Percentiles rank a stretch among this genome's conserved stretches.
These are phyloP conservation scores for Leccinum truebloodii DNA, from an alignment of 768 basidiomycete genomes.

Conservation along the genomic window DNA sequence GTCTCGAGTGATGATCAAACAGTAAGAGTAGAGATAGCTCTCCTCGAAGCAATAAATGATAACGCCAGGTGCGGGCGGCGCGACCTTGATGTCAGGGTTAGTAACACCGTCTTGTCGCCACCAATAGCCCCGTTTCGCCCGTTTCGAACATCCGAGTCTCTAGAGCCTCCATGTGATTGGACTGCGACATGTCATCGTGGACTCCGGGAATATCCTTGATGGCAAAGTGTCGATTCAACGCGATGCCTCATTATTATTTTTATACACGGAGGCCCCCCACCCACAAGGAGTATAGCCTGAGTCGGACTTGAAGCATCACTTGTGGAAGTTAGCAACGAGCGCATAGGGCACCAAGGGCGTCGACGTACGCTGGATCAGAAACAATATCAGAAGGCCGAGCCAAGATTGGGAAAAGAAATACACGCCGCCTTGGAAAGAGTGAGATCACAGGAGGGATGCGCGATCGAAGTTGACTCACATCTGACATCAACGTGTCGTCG, in stretches of 20 bases:
- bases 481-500: background rate
- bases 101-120: background rate
- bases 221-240: no score
- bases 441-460: background rate
- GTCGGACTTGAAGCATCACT: conserved; percentile 19
- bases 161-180: no score
- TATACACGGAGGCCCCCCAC: no score
- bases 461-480: conserved; percentile 4
- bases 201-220: no score
- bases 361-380: conserved; percentile 11
- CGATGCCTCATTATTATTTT: no score
- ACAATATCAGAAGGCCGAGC: conserved; percentile 1
- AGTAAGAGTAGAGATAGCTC: background rate
- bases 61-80: background rate
- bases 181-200: no score
- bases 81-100: background rate
- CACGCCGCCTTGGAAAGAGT: conserved; percentile 4
- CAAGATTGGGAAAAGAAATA: conserved; percentile 13
- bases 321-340: background rate
- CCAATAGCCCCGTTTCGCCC: no score
- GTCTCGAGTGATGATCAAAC: no score
- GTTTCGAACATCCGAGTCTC: no score
- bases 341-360: background rate
- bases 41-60: background rate
- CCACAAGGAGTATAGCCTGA: conserved; percentile 8